Percentiles rank a stretch among this genome's conserved stretches.
Evolutionary conservation across 1,284 basidiomycete genomes (phyloP).

Genomic region (Golubevia pallescens): DNA sequence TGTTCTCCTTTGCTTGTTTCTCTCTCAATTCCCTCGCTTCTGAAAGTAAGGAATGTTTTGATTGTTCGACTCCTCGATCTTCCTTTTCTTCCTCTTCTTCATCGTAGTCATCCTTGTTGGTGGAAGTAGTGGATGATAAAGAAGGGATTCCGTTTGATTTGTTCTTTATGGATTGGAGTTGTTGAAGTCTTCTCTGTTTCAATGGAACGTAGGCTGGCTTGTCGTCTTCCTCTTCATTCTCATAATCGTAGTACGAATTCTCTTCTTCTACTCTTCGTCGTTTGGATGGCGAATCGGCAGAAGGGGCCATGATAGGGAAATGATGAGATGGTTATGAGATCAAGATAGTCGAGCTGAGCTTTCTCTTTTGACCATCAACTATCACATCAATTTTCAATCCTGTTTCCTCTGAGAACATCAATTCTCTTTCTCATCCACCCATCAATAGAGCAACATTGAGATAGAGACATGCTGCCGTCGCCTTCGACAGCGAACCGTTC

Average conservation of each 20-base stretch:
- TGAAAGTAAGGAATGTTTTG: slow-evolving; percentile 67
- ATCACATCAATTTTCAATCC: too few species aligned
- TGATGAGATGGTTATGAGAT: too few species aligned
- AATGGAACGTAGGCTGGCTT: slow-evolving; percentile 89
- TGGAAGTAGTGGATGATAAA: slow-evolving; percentile 12
- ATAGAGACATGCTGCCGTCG: not conserved
- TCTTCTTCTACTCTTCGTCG: slow-evolving; percentile 8
- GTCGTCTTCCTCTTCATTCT: slow-evolving; percentile 41
- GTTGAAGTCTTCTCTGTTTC: slow-evolving; percentile 80
- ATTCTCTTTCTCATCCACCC: too few species aligned
- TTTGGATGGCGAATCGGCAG: slow-evolving; percentile 14
- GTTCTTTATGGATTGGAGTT: slow-evolving; percentile 73
- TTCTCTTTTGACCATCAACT: too few species aligned
- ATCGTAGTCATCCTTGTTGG: slow-evolving; percentile 70
- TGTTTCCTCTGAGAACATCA: too few species aligned
- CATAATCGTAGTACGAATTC: slow-evolving; percentile 49
- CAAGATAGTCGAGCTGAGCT: too few species aligned
- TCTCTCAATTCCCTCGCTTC: slow-evolving; percentile 71
- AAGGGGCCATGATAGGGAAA: too few species aligned
- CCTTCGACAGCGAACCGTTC: not conserved
- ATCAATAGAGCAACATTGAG: not conserved
- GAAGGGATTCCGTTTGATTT: slow-evolving; percentile 65
- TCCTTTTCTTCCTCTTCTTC: slow-evolving; percentile 72
- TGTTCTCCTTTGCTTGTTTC: slow-evolving; percentile 76
- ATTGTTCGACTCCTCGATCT: slow-evolving; percentile 70